Conservation (phyloP, 2,329 filamentous ascomycete genomes). For the Paracorniculantispora psalliotae region DNA sequence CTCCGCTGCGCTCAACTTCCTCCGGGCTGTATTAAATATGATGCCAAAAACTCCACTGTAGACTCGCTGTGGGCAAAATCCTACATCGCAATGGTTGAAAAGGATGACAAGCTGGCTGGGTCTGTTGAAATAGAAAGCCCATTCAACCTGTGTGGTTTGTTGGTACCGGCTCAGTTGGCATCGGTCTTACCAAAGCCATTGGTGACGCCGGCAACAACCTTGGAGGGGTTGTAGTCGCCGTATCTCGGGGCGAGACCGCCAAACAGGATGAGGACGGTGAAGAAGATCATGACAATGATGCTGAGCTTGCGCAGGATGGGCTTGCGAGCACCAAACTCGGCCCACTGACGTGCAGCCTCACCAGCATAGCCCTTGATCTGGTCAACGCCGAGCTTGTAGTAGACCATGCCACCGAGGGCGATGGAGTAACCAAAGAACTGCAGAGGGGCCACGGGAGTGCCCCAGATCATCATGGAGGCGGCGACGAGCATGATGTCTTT, state of each 20-base stretch:
- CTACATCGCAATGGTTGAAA: background rate
- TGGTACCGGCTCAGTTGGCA: slow-evolving; percentile 11
- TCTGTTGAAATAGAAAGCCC: background rate
- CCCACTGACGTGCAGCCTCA: slow-evolving; percentile 66
- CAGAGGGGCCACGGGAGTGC: slow-evolving; percentile 65
- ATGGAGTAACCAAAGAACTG: slow-evolving; percentile 84
- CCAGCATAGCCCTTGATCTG: slow-evolving; percentile 68
- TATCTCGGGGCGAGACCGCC: slow-evolving; percentile 60
- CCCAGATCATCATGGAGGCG: slow-evolving; percentile 78
- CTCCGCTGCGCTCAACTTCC: background rate
- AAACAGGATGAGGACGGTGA: slow-evolving; percentile 66
- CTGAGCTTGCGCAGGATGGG: slow-evolving; percentile 75
- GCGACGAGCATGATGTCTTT: slow-evolving; percentile 81
- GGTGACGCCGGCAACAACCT: slow-evolving; percentile 44
- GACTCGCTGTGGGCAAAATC: background rate
- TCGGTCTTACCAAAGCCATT: slow-evolving; percentile 41
- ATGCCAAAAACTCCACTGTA: background rate
- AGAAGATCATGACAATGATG: slow-evolving; percentile 58
- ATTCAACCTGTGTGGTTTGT: background rate
- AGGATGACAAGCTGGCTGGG: background rate
- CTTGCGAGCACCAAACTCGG: slow-evolving; percentile 67
- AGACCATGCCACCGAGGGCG: slow-evolving; percentile 70
- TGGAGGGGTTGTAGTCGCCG: slow-evolving; percentile 48
- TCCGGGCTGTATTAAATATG: background rate
- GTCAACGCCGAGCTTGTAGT: slow-evolving; percentile 72